These are phyloP conservation scores for Metschnikowia bowlesiae DNA, from an alignment of 805 yeast genomes.

Conservation along the genomic window DNA sequence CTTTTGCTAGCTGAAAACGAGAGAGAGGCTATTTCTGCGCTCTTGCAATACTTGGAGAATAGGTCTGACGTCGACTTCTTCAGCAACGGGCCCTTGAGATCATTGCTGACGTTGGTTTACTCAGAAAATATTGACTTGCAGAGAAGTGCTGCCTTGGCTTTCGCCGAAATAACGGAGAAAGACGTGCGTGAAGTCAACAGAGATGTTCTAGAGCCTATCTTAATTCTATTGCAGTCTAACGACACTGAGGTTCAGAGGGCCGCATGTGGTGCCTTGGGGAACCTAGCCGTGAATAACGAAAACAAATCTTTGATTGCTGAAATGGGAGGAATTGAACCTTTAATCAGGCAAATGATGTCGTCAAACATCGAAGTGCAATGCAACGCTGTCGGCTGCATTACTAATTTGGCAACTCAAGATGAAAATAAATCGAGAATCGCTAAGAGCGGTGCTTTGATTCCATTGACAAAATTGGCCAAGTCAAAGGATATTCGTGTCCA, in stretches of 20 bases:
- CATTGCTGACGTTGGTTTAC: slow-evolving; percentile 87
- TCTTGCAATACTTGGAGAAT: slow-evolving; percentile 84
- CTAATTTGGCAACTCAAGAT: slow-evolving; percentile 96
- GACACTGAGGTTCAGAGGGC: slow-evolving; percentile 97
- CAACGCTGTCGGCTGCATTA: slow-evolving; percentile 98
- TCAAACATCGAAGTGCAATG: slow-evolving; percentile 97
- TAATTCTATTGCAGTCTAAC: slow-evolving; percentile 75
- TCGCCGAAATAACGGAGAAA: slow-evolving; percentile 97
- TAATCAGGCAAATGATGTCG: slow-evolving; percentile 96
- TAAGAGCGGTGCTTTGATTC: slow-evolving; percentile 90
- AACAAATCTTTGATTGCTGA: slow-evolving; percentile 91
- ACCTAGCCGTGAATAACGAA: slow-evolving; percentile 92
- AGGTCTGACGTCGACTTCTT: slow-evolving; percentile 85
- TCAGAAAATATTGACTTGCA: slow-evolving; percentile 93
- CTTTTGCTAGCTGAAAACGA: slow-evolving; percentile 85
- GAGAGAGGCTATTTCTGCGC: slow-evolving; percentile 89
- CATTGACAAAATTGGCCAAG: slow-evolving; percentile 90
- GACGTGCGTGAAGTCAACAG: slow-evolving; percentile 87
- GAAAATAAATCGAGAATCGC: slow-evolving; percentile 96
- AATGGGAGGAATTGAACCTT: slow-evolving; percentile 96
- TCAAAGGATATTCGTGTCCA: slow-evolving; percentile 94
- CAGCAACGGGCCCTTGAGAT: slow-evolving; percentile 78
- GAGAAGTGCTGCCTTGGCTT: slow-evolving; percentile 95
- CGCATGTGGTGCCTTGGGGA: slow-evolving; percentile 98
- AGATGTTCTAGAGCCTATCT: slow-evolving; percentile 89